phyloP scores from a whole-genome alignment of 805 yeast species.

The Zygosaccharomyces bailii region DNA sequence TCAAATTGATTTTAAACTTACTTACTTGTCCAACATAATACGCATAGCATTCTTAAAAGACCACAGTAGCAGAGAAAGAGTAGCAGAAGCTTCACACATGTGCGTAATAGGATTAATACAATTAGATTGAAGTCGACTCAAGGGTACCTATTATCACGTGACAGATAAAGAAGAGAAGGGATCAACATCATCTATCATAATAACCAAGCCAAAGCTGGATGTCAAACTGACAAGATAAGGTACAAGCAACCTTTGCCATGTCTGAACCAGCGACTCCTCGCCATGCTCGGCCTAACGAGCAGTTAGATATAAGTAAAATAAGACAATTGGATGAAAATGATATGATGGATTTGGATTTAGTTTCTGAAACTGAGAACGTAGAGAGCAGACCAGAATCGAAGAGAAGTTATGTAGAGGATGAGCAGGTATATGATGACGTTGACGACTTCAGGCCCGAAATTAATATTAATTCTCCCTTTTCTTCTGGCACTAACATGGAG shows the following conservation, averaged over 20 bases:
- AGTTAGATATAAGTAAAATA: slow-evolving; percentile 22
- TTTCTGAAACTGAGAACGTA: slow-evolving; percentile 12
- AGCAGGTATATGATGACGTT: slow-evolving; percentile 24
- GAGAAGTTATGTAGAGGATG: slow-evolving; percentile 11
- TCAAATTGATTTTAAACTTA: no score
- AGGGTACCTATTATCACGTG: no score
- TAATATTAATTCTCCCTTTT: slow-evolving; percentile 33
- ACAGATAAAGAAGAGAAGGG: no score
- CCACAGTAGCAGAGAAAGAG: no score
- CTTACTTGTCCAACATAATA: no score
- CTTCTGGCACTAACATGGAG: slow-evolving; percentile 20
- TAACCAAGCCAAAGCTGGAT: no score
- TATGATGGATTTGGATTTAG: slow-evolving; percentile 30
- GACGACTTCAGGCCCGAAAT: slow-evolving; percentile 34
- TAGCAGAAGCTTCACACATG: no score
- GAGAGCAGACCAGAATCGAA: slow-evolving; percentile 10
- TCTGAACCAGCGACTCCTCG: slow-evolving; percentile 32
- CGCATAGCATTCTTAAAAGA: no score
- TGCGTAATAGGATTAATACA: no score
- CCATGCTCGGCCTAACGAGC: slow-evolving; percentile 31
- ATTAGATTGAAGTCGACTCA: no score
- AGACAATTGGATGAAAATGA: slow-evolving; percentile 30
- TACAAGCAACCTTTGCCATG: slow-evolving; percentile 11
- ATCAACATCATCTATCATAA: no score
- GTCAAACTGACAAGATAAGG: neutral